Conservation (phyloP, 306 rosid genomes). For the Pueraria montana region DNA sequence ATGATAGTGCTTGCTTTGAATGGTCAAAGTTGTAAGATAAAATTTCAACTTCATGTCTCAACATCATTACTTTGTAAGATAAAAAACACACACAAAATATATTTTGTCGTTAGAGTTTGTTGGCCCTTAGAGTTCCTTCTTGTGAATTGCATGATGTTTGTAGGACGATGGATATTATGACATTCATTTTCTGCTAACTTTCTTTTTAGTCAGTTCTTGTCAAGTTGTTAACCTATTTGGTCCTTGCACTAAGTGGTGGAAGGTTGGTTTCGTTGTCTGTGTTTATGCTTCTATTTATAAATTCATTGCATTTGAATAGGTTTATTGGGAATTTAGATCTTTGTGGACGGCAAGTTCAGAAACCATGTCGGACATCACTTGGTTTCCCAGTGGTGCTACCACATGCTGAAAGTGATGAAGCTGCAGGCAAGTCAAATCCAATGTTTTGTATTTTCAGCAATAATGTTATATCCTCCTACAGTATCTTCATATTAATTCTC, state of each 20-base stretch:
- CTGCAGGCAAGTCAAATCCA: slow-evolving; percentile 69
- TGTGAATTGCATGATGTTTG: no score
- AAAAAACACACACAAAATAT: no score
- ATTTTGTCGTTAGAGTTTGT: no score
- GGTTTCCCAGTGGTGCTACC: slow-evolving; percentile 97
- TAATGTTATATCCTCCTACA: background rate
- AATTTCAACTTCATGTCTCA: no score
- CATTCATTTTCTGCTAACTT: background rate
- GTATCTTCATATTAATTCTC: background rate
- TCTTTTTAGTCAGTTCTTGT: background rate
- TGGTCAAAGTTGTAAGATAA: no score
- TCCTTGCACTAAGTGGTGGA: background rate
- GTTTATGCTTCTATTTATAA: background rate
- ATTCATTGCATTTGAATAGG: slow-evolving; percentile 58
- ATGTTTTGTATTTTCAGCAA: background rate
- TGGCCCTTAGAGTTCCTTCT: no score
- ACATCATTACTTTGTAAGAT: no score
- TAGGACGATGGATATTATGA: no score
- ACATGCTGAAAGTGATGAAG: slow-evolving; percentile 86
- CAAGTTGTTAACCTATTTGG: background rate
- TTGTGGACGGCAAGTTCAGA: slow-evolving; percentile 91
- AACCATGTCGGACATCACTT: slow-evolving; percentile 87
- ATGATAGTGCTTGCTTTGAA: no score
- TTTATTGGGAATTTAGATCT: slow-evolving; percentile 88
- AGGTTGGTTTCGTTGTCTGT: slow-evolving; percentile 2